Conservation (phyloP, 768 basidiomycete species). For the Rhodotorula paludigena region DNA sequence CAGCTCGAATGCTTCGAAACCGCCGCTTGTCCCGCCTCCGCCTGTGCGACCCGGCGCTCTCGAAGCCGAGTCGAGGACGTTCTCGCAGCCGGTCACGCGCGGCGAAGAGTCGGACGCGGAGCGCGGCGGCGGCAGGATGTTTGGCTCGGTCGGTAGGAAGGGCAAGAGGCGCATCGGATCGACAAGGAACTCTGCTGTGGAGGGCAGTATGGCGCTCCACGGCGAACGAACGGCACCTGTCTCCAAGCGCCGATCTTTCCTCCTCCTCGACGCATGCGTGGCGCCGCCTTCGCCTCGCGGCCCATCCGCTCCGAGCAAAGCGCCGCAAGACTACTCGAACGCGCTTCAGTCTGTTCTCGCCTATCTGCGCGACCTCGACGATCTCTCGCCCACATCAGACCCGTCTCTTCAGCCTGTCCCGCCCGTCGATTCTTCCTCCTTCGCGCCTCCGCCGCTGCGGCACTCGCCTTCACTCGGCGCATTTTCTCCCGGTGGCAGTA, state of each 20-base stretch:
- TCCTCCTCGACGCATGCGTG: constrained; percentile 70
- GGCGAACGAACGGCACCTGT: constrained; percentile 27
- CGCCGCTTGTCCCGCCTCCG: background rate
- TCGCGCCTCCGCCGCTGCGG: constrained; percentile 9
- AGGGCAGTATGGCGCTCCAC: background rate
- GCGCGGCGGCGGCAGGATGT: background rate
- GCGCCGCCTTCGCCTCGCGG: constrained; percentile 54
- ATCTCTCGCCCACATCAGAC: constrained; percentile 72
- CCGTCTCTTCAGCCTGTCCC: constrained; percentile 18
- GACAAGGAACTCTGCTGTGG: background rate
- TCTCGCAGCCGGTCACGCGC: constrained; percentile 27
- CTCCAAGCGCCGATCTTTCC: constrained; percentile 75
- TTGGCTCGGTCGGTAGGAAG: constrained; percentile 18
- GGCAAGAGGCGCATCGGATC: constrained; percentile 12
- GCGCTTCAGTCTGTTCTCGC: constrained; percentile 84
- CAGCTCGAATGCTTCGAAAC: constrained; percentile 6
- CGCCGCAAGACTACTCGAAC: constrained; percentile 45
- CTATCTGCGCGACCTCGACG: constrained; percentile 91
- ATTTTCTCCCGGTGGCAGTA: background rate
- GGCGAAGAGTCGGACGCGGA: constrained; percentile 19
- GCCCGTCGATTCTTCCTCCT: constrained; percentile 7
- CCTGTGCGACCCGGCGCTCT: constrained; percentile 15
- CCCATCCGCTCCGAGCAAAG: constrained; percentile 56
- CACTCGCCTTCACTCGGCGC: constrained; percentile 19
- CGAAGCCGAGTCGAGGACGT: constrained; percentile 15